A percentile compares a stretch with the other conserved stretches of the same genome.
Conservation (phyloP, 1,284 basidiomycete species). For the Ustilago loliicola region DNA sequence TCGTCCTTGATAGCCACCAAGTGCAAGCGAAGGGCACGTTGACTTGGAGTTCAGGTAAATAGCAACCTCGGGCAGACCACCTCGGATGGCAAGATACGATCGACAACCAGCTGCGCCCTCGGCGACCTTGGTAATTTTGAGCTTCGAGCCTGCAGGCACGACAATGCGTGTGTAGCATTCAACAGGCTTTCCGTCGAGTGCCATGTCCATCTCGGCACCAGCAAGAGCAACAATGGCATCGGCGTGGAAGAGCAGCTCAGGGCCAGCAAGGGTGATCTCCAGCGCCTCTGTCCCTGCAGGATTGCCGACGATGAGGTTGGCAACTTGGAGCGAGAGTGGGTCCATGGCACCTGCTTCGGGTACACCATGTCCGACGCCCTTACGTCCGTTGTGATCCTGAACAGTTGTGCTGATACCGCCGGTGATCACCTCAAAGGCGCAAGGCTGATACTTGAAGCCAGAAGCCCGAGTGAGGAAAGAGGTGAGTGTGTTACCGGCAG, state of each 20-base stretch:
- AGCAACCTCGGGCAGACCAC: constrained; percentile 76
- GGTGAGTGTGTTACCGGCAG: constrained; percentile 75
- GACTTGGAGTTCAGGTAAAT: constrained; percentile 75
- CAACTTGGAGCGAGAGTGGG: constrained; percentile 75
- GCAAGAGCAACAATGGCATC: constrained; percentile 76
- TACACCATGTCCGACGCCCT: constrained; percentile 75
- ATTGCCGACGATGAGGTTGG: constrained; percentile 78
- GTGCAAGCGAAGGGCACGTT: constrained; percentile 63
- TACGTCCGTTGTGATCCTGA: constrained; percentile 76
- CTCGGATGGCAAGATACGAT: constrained; percentile 76
- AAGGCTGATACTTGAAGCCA: constrained; percentile 61
- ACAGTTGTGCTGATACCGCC: constrained; percentile 77
- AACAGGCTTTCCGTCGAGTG: constrained; percentile 72
- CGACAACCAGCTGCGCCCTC: constrained; percentile 73
- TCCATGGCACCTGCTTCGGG: constrained; percentile 81
- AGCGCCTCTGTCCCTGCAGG: constrained; percentile 75
- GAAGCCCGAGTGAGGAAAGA: constrained; percentile 73
- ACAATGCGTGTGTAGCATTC: constrained; percentile 75
- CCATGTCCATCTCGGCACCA: constrained; percentile 74
- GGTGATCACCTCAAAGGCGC: constrained; percentile 76
- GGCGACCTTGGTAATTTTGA: constrained; percentile 71
- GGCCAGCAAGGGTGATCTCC: constrained; percentile 72
- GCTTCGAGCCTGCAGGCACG: constrained; percentile 73
- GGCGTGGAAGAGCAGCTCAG: constrained; percentile 52
- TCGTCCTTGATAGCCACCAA: constrained; percentile 73